A percentile compares a stretch with the other conserved stretches of the same genome.
Conservation (phyloP, 1,139 yeast species). For the Ashbya aceris region DNA sequence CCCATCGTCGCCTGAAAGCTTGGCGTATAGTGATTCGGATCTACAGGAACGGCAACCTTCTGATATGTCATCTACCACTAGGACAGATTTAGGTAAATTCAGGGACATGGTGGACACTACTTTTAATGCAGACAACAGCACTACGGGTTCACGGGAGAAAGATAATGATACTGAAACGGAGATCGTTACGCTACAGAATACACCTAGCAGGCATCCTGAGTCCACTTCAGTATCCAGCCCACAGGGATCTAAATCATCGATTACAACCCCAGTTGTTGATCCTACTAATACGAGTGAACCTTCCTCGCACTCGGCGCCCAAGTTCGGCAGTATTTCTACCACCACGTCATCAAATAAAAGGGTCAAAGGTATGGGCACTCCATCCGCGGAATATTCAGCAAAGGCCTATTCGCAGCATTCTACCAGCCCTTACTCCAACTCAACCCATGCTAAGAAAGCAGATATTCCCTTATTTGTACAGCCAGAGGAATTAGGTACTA, state of each 20-base stretch:
- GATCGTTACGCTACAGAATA: neutral
- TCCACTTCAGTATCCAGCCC: neutral
- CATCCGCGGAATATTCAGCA: neutral
- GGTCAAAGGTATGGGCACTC: neutral
- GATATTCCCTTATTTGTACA: constrained; percentile 45
- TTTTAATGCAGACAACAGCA: constrained; percentile 11
- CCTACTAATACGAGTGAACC: neutral
- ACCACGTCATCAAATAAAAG: neutral
- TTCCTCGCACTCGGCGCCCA: constrained; percentile 3
- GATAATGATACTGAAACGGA: neutral
- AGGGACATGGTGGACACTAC: constrained; percentile 22
- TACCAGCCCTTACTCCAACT: neutral
- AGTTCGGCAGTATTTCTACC: neutral
- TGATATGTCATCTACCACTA: constrained; percentile 24
- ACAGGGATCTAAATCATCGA: neutral
- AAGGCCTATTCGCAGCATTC: neutral
- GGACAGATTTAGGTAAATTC: constrained; percentile 19
- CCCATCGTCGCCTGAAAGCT: too few relatives aligned
- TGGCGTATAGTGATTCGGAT: too few relatives aligned
- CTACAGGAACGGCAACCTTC: neutral
- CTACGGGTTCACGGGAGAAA: neutral
- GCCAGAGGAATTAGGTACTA: constrained; percentile 58
- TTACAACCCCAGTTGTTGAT: neutral
- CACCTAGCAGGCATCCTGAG: neutral
- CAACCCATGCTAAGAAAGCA: constrained; percentile 8